Evolutionary conservation across 768 basidiomycete species (phyloP).

Genomic region (Kwoniella dejecticola): DNA sequence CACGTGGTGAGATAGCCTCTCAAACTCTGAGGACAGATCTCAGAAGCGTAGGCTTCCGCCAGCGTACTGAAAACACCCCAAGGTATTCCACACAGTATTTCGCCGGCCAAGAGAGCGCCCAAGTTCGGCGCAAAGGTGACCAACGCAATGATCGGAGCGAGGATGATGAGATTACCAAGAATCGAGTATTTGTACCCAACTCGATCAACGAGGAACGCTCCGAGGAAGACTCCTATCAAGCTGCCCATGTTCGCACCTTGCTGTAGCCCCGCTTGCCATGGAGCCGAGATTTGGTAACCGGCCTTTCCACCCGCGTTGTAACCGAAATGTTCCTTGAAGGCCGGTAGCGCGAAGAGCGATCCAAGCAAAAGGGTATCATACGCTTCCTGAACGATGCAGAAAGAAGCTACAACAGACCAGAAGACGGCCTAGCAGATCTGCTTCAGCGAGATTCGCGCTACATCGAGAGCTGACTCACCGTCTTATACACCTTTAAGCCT

Average conservation of each 20-base stretch:
- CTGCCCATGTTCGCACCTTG: conserved; percentile 52
- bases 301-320: conserved; percentile 15
- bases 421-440: conserved; percentile 21
- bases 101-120: conserved; percentile 26
- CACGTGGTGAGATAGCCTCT: conserved; percentile 44
- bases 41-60: conserved; percentile 46
- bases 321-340: conserved; percentile 22
- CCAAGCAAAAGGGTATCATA: conserved; percentile 36
- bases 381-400: conserved; percentile 34
- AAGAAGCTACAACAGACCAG: conserved; percentile 33
- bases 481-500: conserved; percentile 24
- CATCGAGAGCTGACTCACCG: conserved; percentile 10
- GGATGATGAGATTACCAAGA: conserved; percentile 34
- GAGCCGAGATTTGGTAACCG: conserved; percentile 50
- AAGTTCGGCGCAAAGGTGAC: conserved; percentile 32
- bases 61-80: conserved; percentile 47
- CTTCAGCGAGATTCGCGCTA: neutral
- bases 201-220: conserved; percentile 52
- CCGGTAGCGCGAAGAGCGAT: conserved; percentile 29
- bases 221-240: conserved; percentile 52
- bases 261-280: conserved; percentile 54
- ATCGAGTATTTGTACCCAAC: conserved; percentile 53
- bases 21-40: conserved; percentile 42
- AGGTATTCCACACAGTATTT: conserved; percentile 40
- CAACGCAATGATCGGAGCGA: conserved; percentile 34